A percentile compares a stretch with the other conserved stretches of the same genome.
These are phyloP conservation scores for Heliamphora exappendiculata DNA, from an alignment of 148 eudicot genomes.

Conservation along the genomic window DNA sequence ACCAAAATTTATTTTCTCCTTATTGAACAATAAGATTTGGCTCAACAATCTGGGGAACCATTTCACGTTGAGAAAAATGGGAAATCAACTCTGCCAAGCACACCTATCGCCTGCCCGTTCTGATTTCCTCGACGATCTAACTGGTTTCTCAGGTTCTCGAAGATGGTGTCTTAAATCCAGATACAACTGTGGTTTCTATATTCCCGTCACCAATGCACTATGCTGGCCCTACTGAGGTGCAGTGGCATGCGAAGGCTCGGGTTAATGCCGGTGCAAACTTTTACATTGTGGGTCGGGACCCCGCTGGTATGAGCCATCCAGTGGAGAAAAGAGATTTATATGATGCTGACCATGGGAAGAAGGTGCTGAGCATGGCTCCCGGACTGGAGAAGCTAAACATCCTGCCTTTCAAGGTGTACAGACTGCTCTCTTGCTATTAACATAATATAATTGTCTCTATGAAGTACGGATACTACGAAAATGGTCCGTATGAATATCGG, in stretches of 20 bases:
- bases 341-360: slow-evolving; percentile 78
- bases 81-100: background rate
- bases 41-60: background rate
- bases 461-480: too few relatives aligned
- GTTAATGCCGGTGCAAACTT: slow-evolving; percentile 82
- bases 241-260: slow-evolving; percentile 89
- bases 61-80: background rate
- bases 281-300: slow-evolving; percentile 80
- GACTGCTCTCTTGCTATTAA: too few relatives aligned
- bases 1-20: too few relatives aligned
- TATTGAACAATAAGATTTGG: too few relatives aligned
- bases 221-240: slow-evolving; percentile 89
- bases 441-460: too few relatives aligned
- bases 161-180: slow-evolving; percentile 78
- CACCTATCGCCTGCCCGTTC: too few relatives aligned
- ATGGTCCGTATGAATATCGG: too few relatives aligned
- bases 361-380: slow-evolving; percentile 81
- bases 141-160: slow-evolving; percentile 53
- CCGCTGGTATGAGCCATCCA: slow-evolving; percentile 88
- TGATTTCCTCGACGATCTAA: background rate
- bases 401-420: slow-evolving; percentile 9
- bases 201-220: slow-evolving; percentile 91
- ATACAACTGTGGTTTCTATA: slow-evolving; percentile 75
- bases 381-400: slow-evolving; percentile 50
- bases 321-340: slow-evolving; percentile 65